These are phyloP conservation scores for Zychaea mexicana DNA, from an alignment of 371 early-diverging fungal species.

Conservation along the genomic window DNA sequence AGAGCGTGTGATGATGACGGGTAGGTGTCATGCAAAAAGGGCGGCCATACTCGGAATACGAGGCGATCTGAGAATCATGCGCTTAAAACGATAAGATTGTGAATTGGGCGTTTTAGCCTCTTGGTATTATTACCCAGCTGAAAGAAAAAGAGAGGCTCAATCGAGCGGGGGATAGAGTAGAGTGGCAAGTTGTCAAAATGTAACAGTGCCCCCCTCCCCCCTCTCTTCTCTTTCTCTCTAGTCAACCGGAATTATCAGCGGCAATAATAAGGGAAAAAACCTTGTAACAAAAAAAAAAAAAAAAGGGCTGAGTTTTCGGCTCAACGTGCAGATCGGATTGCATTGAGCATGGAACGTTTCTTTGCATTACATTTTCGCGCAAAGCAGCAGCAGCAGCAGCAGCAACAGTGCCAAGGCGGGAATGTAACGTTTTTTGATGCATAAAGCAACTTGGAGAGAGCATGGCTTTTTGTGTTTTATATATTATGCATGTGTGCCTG, in stretches of 20 bases:
- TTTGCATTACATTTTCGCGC: not conserved
- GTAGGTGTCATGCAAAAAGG: too few species aligned
- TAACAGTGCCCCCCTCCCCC: not conserved
- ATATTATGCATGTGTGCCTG: too few species aligned
- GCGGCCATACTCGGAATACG: not conserved
- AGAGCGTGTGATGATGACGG: too few species aligned
- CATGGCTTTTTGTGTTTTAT: not conserved
- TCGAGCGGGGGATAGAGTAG: not conserved
- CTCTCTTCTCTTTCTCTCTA: too few species aligned
- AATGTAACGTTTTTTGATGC: not conserved
- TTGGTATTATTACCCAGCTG: too few species aligned
- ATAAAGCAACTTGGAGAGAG: not conserved
- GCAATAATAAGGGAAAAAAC: too few species aligned
- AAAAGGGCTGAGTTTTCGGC: not conserved
- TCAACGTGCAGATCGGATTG: not conserved
- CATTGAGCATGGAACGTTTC: conserved; percentile 1
- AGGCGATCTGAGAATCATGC: not conserved
- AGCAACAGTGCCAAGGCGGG: not conserved
- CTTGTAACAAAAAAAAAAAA: too few species aligned
- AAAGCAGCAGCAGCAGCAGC: too few species aligned
- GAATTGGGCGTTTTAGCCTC: not conserved
- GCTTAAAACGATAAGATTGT: not conserved
- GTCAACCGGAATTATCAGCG: not conserved
- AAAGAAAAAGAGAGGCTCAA: too few species aligned
- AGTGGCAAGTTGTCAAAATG: conserved; percentile 3